Evolutionary conservation across 352 stramenopile species (phyloP).

Genomic region (Phytopythium montanum): DNA sequence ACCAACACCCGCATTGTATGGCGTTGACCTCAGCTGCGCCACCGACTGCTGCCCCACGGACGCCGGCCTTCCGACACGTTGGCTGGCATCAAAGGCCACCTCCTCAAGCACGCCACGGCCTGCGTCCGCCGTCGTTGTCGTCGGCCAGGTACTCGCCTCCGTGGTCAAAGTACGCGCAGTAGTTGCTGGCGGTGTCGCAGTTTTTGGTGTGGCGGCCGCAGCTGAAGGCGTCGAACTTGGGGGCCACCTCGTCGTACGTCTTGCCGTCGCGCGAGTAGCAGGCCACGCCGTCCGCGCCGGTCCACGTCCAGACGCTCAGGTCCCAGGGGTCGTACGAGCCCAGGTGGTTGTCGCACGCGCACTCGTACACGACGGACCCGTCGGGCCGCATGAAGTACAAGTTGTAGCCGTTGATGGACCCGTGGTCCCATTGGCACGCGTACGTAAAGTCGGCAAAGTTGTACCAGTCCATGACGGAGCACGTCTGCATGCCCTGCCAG

Average conservation of each 20-base stretch:
- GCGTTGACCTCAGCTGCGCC: too few relatives aligned
- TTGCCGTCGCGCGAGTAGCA: conserved; percentile 4
- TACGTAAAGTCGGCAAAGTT: conserved; percentile 12
- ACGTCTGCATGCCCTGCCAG: not conserved
- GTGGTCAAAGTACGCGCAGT: not conserved
- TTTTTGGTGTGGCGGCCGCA: not conserved
- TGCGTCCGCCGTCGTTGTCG: not conserved
- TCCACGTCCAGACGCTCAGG: conserved; percentile 2
- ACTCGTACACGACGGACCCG: conserved; percentile 1
- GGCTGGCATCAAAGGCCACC: too few relatives aligned
- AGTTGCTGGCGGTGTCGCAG: not conserved
- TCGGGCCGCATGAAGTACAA: conserved; percentile 9
- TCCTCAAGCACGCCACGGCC: too few relatives aligned
- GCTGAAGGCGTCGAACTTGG: not conserved
- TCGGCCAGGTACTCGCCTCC: not conserved
- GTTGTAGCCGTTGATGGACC: conserved; percentile 5
- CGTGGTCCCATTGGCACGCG: conserved; percentile 10
- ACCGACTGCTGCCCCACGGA: too few relatives aligned
- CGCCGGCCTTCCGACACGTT: too few relatives aligned
- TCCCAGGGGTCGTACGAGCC: conserved; percentile 5
- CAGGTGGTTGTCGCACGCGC: conserved; percentile 1
- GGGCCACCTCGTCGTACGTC: conserved; percentile 1
- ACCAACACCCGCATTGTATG: too few relatives aligned
- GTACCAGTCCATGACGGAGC: conserved; percentile 5
- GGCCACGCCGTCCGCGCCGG: not conserved